Base-by-base conservation (phyloP, 2,329 filamentous ascomycete species). In the Teratosphaeria pseudoeucalypti region DNA sequence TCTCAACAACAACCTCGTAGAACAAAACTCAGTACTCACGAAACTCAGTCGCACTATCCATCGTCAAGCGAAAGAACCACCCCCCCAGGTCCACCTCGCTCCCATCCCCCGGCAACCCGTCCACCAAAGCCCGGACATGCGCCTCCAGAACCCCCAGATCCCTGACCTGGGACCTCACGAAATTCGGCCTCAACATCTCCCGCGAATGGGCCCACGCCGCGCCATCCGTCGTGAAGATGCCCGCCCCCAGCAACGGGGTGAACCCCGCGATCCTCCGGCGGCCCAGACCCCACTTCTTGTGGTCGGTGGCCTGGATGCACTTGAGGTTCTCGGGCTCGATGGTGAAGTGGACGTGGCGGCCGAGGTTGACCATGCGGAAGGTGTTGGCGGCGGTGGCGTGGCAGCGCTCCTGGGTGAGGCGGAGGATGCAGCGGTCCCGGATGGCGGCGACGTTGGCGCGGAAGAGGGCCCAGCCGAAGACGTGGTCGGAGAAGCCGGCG, bases 21-120 rank as follows among this genome's bases (percentile, higher is more conserved):
- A 9, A 16, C 4, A 3, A 49, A 19, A 19, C 6, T 49, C 43
- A 49, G 16, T 3, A 49, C 43, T 49, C 43, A 49, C 43, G 73
- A 63, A 89, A 87, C 54, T 86, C 83, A 0, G 85, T 88, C 0
- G 85, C 83, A 0, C 83, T 82, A 62, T 89, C 85, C 19, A 89
- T 77, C 0, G 85, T 87, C 67, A 87, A 39, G 39, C 80, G 78
- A 67, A 87, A 87, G 67, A 88, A 85, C 9, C 86, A 72, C 11
- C 81, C 78, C 65, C 84, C 82, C 32, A 88, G 73, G 64, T 88
- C 82, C 10, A 88, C 78, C 10, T 63, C 65, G 4, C 62, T 62
- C 26, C 85, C 79, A 60, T 82, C 74, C 0, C 69, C 69, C 0
- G 84, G 83, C 9, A 90, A 78, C 26, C 79, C 78, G n/a, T 77